These are phyloP conservation scores for Reutealis trisperma DNA, from an alignment of 345 rosid genomes.

Conservation along the genomic window DNA sequence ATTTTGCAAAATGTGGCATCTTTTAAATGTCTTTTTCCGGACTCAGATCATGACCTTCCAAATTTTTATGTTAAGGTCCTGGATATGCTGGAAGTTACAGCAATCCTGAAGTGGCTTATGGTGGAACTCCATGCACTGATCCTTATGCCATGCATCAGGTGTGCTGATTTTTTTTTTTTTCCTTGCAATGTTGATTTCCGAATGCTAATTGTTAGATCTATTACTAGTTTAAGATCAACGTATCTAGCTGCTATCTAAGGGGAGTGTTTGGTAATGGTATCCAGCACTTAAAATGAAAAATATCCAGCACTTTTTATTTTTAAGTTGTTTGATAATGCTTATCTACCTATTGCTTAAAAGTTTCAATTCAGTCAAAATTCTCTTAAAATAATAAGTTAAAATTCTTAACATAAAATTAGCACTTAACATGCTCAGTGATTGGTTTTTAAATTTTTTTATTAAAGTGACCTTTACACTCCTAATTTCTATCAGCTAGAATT, in stretches of 20 bases:
- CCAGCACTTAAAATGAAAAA: too few relatives aligned
- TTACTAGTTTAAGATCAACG: background rate
- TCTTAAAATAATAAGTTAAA: too few relatives aligned
- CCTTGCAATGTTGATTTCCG: background rate
- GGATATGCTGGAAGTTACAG: slow-evolving; percentile 47
- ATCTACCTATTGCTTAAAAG: too few relatives aligned
- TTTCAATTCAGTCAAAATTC: too few relatives aligned
- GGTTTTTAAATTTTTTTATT: too few relatives aligned
- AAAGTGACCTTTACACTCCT: too few relatives aligned
- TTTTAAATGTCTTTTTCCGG: background rate
- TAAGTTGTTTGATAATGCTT: too few relatives aligned
- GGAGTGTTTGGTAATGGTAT: too few relatives aligned
- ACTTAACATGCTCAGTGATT: too few relatives aligned
- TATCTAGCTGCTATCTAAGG: background rate
- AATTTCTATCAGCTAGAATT: too few relatives aligned
- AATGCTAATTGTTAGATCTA: background rate
- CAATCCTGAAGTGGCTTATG: slow-evolving; percentile 38
- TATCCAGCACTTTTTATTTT: too few relatives aligned
- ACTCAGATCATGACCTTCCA: background rate
- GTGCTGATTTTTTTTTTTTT: background rate
- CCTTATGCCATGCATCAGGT: slow-evolving; percentile 56
- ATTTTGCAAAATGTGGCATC: background rate
- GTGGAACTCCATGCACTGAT: slow-evolving; percentile 38
- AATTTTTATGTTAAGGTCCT: slow-evolving; percentile 32
- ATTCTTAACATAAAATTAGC: too few relatives aligned